Evolutionary conservation across 1,284 basidiomycete genomes (phyloP).

Genomic region (Exobasidium cylindrosporum): DNA sequence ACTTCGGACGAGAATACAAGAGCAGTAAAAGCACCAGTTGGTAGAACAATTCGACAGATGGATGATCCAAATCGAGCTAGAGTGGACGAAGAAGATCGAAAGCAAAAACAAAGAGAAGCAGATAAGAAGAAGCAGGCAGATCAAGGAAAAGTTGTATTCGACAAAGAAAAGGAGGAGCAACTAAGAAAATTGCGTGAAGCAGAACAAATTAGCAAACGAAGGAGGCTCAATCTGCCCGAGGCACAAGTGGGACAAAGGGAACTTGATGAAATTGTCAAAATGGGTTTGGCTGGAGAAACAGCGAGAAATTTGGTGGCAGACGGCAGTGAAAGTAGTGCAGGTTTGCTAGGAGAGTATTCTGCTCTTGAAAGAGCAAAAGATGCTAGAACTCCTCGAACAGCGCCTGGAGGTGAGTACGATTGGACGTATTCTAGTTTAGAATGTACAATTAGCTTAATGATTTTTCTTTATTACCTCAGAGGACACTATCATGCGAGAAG

Average conservation of each 20-base stretch:
- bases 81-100: slow-evolving; percentile 69
- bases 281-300: slow-evolving; percentile 85
- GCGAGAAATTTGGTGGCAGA: slow-evolving; percentile 73
- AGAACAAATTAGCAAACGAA: slow-evolving; percentile 83
- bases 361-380: slow-evolving; percentile 80
- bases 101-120: slow-evolving; percentile 63
- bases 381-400: slow-evolving; percentile 87
- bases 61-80: slow-evolving; percentile 57
- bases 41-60: slow-evolving; percentile 68
- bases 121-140: slow-evolving; percentile 66
- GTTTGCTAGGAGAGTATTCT: slow-evolving; percentile 86
- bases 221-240: slow-evolving; percentile 78
- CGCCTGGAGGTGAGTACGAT: no score
- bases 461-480: no score
- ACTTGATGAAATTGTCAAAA: slow-evolving; percentile 97
- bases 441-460: no score
- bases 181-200: slow-evolving; percentile 96
- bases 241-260: slow-evolving; percentile 95
- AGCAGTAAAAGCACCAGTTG: slow-evolving; percentile 79
- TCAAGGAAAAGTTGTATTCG: slow-evolving; percentile 57
- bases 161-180: slow-evolving; percentile 74
- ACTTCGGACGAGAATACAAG: slow-evolving; percentile 92
- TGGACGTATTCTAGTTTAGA: no score
- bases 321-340: slow-evolving; percentile 74
- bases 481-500: slow-evolving; percentile 73